phyloP scores from a whole-genome alignment of 805 yeast genomes.

The Kodamaea neixiangensis region DNA sequence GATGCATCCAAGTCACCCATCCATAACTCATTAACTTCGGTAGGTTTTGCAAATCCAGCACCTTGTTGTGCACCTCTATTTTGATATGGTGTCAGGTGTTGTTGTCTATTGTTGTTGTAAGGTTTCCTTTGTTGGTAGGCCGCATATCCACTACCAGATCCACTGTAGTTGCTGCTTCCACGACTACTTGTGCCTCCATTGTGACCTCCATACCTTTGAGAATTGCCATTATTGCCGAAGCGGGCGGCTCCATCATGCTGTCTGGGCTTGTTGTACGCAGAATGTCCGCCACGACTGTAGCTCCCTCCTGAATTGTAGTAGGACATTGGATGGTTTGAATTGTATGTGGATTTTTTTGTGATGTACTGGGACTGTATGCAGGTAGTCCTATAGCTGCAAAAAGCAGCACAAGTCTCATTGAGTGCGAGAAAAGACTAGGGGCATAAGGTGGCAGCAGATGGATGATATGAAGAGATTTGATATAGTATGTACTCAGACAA shows the following conservation, averaged over 20 bases:
- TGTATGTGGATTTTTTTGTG: not conserved
- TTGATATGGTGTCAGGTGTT: not conserved
- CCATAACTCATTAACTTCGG: constrained; percentile 49
- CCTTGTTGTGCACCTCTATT: not conserved
- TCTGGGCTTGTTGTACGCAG: constrained; percentile 3
- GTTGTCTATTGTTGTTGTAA: not conserved
- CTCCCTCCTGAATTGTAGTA: constrained; percentile 11
- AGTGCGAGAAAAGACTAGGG: too few relatives aligned
- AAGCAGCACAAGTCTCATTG: too few relatives aligned
- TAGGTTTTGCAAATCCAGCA: not conserved
- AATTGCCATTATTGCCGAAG: not conserved
- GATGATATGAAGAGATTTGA: too few relatives aligned
- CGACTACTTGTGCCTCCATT: not conserved
- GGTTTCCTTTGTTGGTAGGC: constrained; percentile 1
- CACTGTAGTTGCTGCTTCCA: not conserved
- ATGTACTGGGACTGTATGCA: constrained; percentile 18
- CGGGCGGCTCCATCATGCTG: not conserved
- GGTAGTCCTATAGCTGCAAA: not conserved
- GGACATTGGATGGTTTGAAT: constrained; percentile 3
- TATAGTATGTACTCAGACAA: too few relatives aligned
- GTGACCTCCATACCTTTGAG: not conserved
- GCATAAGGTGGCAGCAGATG: too few relatives aligned
- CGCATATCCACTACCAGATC: not conserved
- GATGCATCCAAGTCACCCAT: constrained; percentile 90
- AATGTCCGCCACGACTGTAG: constrained; percentile 9